Evolutionary conservation across 129 eudicot species (phyloP).

Genomic region (Saussurea involucrata): DNA sequence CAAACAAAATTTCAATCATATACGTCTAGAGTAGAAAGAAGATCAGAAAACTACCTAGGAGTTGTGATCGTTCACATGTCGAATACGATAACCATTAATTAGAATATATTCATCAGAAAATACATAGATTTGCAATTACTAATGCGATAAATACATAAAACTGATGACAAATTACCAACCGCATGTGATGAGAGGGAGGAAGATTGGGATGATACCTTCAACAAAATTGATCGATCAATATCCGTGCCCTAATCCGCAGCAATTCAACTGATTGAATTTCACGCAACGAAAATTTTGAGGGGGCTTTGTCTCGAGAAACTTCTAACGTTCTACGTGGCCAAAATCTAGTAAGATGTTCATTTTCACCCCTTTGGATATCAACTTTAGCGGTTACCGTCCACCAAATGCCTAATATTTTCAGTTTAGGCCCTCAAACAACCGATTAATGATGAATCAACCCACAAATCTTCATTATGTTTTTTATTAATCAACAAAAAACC

Average conservation of each 20-base stretch:
- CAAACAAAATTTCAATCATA: neutral
- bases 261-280: neutral
- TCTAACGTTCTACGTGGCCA: conserved; percentile 6
- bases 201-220: neutral
- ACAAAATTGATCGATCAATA: neutral
- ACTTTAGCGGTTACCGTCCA: neutral
- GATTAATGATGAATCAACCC: neutral
- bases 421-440: neutral
- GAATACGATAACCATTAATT: neutral
- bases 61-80: neutral
- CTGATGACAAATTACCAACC: neutral
- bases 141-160: neutral
- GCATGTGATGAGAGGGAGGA: neutral
- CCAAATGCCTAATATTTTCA: neutral
- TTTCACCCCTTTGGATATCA: neutral
- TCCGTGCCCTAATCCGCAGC: conserved; percentile 9
- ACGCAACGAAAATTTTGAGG: neutral
- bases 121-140: neutral
- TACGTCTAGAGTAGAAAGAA: neutral
- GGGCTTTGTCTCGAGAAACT: conserved; percentile 8
- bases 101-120: neutral
- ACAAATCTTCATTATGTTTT: neutral
- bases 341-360: neutral
- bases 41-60: neutral
- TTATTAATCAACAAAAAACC: neutral